These are phyloP conservation scores for Scortechinia acanthostroma DNA, from an alignment of 2,329 filamentous ascomycete species.

Conservation along the genomic window DNA sequence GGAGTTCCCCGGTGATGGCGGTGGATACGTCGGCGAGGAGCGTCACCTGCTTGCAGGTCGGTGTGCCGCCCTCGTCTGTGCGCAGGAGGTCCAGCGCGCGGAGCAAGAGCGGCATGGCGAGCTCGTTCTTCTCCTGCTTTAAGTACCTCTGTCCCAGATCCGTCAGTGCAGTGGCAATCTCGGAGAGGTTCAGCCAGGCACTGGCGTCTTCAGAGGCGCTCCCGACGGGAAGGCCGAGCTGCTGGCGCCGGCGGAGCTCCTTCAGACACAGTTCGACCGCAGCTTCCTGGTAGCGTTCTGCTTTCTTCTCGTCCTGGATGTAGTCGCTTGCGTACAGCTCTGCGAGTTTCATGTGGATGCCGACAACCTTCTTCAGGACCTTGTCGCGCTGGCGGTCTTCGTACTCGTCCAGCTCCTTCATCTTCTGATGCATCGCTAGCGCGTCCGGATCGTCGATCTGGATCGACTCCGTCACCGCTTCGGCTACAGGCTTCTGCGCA, in stretches of 20 bases:
- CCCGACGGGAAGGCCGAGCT: neutral
- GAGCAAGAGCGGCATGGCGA: neutral
- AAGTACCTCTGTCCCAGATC: neutral
- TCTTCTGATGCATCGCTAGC: neutral
- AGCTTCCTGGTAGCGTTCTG: neutral
- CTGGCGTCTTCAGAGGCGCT: neutral
- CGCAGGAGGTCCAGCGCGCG: neutral
- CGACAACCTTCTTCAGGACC: neutral
- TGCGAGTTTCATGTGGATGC: neutral
- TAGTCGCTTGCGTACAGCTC: neutral
- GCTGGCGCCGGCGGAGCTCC: neutral
- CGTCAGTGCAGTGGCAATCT: neutral
- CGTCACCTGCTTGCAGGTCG: neutral
- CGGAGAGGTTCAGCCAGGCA: neutral
- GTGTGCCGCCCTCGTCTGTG: neutral
- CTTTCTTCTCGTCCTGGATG: slow-evolving; percentile 1
- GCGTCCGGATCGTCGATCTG: neutral
- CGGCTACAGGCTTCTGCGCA: neutral
- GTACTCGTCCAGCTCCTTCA: neutral
- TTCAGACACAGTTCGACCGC: neutral
- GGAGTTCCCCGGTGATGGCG: neutral
- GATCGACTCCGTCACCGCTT: neutral
- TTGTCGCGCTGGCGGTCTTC: neutral
- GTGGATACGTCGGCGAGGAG: neutral
- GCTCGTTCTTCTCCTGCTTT: neutral